Evolutionary conservation across 1,284 basidiomycete genomes (phyloP), one percentile per base, ranked within the genome.

Genomic region (Ganoderma lingzhi): DNA sequence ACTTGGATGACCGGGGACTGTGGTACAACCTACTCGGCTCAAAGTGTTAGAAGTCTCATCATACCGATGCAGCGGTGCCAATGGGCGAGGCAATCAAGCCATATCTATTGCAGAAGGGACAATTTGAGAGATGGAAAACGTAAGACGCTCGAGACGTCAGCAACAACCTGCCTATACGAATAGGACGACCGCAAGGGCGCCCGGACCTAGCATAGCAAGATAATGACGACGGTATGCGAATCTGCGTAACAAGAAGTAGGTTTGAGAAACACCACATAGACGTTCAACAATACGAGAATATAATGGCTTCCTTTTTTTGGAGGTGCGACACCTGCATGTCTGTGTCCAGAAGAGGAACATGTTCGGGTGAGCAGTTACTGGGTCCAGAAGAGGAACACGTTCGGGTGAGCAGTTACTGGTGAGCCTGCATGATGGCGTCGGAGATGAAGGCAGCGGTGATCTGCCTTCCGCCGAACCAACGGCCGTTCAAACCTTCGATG

Each of bases 391-490:
- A 23, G 23, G 23, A 41, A 17, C 41, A 19, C 23, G 23, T 14
- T 61, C 6, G 37, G 19, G 41, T 42, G 59, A 61, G 63, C 63
- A 44, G 67, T 83, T 85, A 93, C 82, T 91, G 90, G 78, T 96
- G 94, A 73, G 95, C 94, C 83, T 94, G 94, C 93, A 97, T 95
- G 74, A 97, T 92, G 66, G 94, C 92, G 78, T 97, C 95, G 69
- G 94, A 93, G 76, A 96, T 96, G 83, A 94, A 96, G 68, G 87
- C 80, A 68, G 95, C 96, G 62, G 91, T 89, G 71, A 98, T 90
- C 81, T 93, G 92, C 79, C 91, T 90, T 64, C 96, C 96, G 71
- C 96, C 96, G 78, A 98, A 98, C 93, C 95, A 97, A 71, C 97
- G 93, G 60, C 96, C 96, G 76, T 98, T 95, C 65, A 99, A 88